Conservation (phyloP, 768 basidiomycete species). For the Paxillus ammoniavirescens region DNA sequence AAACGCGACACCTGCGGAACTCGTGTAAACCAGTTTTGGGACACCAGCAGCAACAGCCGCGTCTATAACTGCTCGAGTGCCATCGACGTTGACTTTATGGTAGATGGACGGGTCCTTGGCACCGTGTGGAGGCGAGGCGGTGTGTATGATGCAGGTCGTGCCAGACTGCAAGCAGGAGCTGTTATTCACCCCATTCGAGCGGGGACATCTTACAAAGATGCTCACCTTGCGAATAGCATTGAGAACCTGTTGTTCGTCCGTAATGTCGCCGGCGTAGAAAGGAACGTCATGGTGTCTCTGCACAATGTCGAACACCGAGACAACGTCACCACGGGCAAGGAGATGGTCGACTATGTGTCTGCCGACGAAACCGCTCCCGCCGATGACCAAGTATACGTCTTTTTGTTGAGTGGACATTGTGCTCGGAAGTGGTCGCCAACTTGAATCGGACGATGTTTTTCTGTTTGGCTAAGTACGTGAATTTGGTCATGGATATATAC, state of each 20-base stretch:
- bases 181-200: neutral
- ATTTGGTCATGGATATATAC: neutral
- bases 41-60: conserved; percentile 74
- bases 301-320: conserved; percentile 89
- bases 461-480: neutral
- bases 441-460: neutral
- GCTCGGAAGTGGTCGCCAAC: neutral
- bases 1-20: conserved; percentile 89
- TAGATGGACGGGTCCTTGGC: conserved; percentile 69
- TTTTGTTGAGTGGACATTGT: conserved; percentile 28
- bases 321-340: conserved; percentile 71
- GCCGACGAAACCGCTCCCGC: conserved; percentile 91
- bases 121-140: conserved; percentile 81
- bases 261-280: conserved; percentile 90
- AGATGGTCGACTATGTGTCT: conserved; percentile 88
- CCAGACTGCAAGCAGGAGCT: conserved; percentile 51
- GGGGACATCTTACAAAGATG: conserved; percentile 1
- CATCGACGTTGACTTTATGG: conserved; percentile 92
- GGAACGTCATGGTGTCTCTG: conserved; percentile 85
- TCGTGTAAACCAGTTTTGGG: conserved; percentile 90
- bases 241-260: conserved; percentile 67
- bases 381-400: conserved; percentile 88
- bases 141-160: conserved; percentile 92
- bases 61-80: conserved; percentile 81
- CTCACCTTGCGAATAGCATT: conserved; percentile 72